phyloP scores from a whole-genome alignment of 1,284 basidiomycete species.

The Serendipita sp. region DNA sequence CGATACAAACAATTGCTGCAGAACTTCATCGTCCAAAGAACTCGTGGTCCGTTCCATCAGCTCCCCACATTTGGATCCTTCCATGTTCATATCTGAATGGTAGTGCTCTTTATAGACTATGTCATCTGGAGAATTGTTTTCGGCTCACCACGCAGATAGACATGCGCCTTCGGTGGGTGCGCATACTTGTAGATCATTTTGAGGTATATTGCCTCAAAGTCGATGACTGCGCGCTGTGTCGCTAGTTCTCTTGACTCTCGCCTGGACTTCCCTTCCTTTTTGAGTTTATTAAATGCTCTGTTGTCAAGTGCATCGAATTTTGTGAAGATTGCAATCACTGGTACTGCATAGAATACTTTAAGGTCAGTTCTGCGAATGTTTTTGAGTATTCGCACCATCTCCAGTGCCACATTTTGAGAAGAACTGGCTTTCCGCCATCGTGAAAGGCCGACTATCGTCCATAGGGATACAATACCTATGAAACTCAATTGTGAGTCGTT shows the following conservation, averaged over 20 bases:
- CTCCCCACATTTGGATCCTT: background rate
- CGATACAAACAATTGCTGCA: background rate
- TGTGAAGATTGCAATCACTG: slow-evolving; percentile 20
- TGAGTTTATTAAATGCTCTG: background rate
- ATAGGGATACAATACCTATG: background rate
- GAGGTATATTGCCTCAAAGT: background rate
- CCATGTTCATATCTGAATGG: background rate
- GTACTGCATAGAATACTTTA: slow-evolving; percentile 15
- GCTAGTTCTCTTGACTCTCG: background rate
- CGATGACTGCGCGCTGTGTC: background rate
- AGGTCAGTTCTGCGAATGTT: background rate
- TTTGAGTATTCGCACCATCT: background rate
- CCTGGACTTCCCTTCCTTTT: background rate
- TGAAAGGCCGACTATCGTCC: background rate
- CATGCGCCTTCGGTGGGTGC: background rate
- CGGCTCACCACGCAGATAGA: background rate
- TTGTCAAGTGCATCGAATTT: slow-evolving; percentile 16
- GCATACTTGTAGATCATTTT: background rate
- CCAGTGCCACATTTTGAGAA: background rate
- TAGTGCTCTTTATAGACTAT: too few species aligned
- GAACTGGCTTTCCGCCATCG: background rate
- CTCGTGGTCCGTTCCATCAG: background rate
- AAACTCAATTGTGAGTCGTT: background rate
- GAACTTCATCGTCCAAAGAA: background rate
- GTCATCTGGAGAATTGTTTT: too few species aligned